Conservation (phyloP, 2,329 filamentous ascomycete species). For the Rhynchosporium agropyri region DNA sequence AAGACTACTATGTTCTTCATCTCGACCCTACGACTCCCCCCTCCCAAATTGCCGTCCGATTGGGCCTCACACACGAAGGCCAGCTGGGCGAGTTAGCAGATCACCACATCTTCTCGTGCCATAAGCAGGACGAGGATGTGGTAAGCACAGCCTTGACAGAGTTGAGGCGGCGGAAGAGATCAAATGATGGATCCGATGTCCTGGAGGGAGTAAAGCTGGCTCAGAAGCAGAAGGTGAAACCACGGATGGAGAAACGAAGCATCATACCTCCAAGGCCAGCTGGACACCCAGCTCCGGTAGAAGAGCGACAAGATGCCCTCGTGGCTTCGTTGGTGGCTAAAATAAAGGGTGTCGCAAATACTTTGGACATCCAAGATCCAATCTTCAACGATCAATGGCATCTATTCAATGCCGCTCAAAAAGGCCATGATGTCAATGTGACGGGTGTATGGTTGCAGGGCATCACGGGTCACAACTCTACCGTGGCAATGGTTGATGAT, state of each 20-base stretch:
- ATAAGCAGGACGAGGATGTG: conserved; percentile 61
- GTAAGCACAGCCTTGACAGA: conserved; percentile 57
- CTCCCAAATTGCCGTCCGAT: conserved; percentile 66
- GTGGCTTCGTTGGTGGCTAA: conserved; percentile 51
- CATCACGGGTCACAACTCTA: conserved; percentile 85
- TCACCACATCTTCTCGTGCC: conserved; percentile 85
- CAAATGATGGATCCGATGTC: conserved; percentile 54
- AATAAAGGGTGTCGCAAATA: conserved; percentile 62
- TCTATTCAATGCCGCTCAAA: conserved; percentile 77
- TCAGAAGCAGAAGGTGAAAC: conserved; percentile 73
- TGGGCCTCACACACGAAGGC: conserved; percentile 82
- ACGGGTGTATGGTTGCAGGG: conserved; percentile 89
- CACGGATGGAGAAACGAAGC: conserved; percentile 59
- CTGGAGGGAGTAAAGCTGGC: conserved; percentile 77
- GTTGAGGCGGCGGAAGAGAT: conserved; percentile 65
- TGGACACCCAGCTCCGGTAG: conserved; percentile 28
- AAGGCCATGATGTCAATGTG: conserved; percentile 95
- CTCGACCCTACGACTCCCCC: conserved; percentile 69
- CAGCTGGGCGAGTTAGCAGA: conserved; percentile 74
- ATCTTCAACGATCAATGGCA: conserved; percentile 97
- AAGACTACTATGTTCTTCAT: conserved; percentile 94
- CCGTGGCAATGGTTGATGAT: conserved; percentile 93
- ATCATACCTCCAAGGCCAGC: conserved; percentile 36
- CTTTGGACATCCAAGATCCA: conserved; percentile 80
- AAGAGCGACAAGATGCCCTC: conserved; percentile 31